Conservation (phyloP, 2,329 filamentous ascomycete genomes). For the Fusarium chaquense region DNA sequence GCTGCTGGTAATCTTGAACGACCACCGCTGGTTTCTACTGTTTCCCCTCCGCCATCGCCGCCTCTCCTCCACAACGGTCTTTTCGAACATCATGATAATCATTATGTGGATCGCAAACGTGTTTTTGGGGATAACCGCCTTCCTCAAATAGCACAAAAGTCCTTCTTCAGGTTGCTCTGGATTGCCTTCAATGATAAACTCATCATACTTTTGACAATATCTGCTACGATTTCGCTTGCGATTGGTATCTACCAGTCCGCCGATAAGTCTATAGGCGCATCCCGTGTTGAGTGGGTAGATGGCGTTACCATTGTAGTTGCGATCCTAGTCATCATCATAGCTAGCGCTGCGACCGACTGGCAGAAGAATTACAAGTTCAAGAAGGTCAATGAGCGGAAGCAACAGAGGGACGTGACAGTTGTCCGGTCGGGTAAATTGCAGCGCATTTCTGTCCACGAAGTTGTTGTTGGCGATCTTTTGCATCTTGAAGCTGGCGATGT, state of each 20-base stretch:
- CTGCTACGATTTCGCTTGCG: conserved; percentile 78
- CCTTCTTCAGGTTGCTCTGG: conserved; percentile 75
- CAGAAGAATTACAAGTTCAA: conserved; percentile 86
- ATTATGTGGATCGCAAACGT: conserved; percentile 70
- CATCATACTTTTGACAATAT: conserved; percentile 76
- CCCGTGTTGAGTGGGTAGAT: conserved; percentile 82
- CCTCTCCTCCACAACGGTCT: conserved; percentile 47
- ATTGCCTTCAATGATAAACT: conserved; percentile 87
- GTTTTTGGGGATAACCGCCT: conserved; percentile 74
- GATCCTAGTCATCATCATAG: conserved; percentile 79
- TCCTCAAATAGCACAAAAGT: conserved; percentile 74
- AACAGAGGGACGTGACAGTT: conserved; percentile 79
- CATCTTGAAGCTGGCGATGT: conserved; percentile 79
- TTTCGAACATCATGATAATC: conserved; percentile 46
- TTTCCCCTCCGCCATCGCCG: conserved; percentile 39
- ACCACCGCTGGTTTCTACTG: conserved; percentile 40
- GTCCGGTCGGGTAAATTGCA: conserved; percentile 78
- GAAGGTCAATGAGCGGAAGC: conserved; percentile 83
- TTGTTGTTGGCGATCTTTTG: conserved; percentile 80
- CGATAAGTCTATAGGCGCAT: conserved; percentile 59
- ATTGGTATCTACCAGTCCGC: conserved; percentile 81
- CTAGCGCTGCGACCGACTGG: conserved; percentile 84
- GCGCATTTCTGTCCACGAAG: conserved; percentile 77
- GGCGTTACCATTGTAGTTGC: conserved; percentile 83
- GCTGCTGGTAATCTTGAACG: conserved; percentile 53